Base-by-base conservation (phyloP, 192 early-diverging fungal species). In the Geranomyces variabilis region DNA sequence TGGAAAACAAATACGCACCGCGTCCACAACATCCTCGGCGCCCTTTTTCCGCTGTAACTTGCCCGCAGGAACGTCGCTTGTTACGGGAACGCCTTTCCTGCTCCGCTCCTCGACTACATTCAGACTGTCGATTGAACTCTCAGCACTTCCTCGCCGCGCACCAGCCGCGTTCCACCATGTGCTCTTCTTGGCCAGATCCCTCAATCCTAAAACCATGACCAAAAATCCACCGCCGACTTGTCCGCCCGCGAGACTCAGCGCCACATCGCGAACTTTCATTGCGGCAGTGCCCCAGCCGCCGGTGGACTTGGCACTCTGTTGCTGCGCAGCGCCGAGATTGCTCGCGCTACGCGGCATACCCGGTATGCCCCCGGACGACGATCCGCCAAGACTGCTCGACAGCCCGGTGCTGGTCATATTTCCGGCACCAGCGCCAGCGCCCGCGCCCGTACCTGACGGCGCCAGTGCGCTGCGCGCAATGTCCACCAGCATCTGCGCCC, bases 161-260 rank as follows among this genome's bases (percentile, higher is more conserved):
- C 43, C 75, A 74, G 46, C 69, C 46, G 70, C 70, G 41, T 63
- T 72, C 70, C 70, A 72, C 70, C 70, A 72, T n/a, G 70, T 60
- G 57, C 70, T 61, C 73, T 65, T 61, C 63, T 57, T 43, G 14
- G 64, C 58, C 74, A 96, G 76, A 64, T 93, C 92, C 0, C 87
- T 86, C 48, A 96, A 88, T 0, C 91, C 93, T 69, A 96, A 88
- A 9, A 94, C 83, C 93, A 96, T 95, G 19, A 96, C 93, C 83
- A 93, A 89, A 26, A 78, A 77, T 59, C 90, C 89, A 31, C 79
- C 77, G 44, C 67, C 67, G 15, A 59, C 61, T 17, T 36, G 24
- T 24, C 71, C 71, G 0, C 90, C 92, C 15, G 90, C 88, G 61
- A 93, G 91, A 1, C 92, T 86, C 26, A 94, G 90, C 6, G 93